A percentile compares a stretch with the other conserved stretches of the same genome.
phyloP scores from a whole-genome alignment of 805 yeast species.

The Schwanniomyces pseudopolymorphus region DNA sequence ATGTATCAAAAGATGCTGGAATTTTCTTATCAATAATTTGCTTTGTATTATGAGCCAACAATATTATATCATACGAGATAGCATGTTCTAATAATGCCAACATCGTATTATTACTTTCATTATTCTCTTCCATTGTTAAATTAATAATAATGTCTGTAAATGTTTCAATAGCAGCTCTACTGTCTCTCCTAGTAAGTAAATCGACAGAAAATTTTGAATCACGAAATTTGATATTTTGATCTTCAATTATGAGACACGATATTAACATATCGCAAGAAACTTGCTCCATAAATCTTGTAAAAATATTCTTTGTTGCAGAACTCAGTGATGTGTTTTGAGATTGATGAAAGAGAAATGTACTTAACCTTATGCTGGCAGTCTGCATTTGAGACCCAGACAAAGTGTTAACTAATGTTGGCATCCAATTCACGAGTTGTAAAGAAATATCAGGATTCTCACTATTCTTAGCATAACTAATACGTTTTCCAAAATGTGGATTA shows the following conservation, averaged over 20 bases:
- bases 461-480: slow-evolving; percentile 20
- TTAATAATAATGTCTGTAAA: slow-evolving; percentile 32
- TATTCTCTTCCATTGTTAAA: slow-evolving; percentile 11
- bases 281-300: neutral
- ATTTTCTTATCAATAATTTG: slow-evolving; percentile 14
- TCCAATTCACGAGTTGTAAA: slow-evolving; percentile 57
- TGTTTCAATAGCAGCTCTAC: slow-evolving; percentile 48
- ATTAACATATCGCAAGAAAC: slow-evolving; percentile 10
- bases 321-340: slow-evolving; percentile 25
- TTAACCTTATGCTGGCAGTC: slow-evolving; percentile 52
- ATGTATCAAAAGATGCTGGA: slow-evolving; percentile 32
- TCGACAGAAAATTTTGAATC: slow-evolving; percentile 30
- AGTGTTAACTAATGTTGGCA: slow-evolving; percentile 42
- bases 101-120: neutral
- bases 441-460: slow-evolving; percentile 24
- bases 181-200: slow-evolving; percentile 44
- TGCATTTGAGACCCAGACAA: slow-evolving; percentile 50
- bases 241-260: slow-evolving; percentile 16
- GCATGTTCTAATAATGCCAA: slow-evolving; percentile 34
- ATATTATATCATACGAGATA: slow-evolving; percentile 47
- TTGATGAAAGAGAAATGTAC: slow-evolving; percentile 32
- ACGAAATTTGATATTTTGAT: slow-evolving; percentile 12
- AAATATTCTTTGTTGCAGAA: neutral
- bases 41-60: slow-evolving; percentile 27
- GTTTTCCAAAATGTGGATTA: slow-evolving; percentile 47